Conservation (phyloP, 805 yeast species). For the Lipomyces lipofer region DNA sequence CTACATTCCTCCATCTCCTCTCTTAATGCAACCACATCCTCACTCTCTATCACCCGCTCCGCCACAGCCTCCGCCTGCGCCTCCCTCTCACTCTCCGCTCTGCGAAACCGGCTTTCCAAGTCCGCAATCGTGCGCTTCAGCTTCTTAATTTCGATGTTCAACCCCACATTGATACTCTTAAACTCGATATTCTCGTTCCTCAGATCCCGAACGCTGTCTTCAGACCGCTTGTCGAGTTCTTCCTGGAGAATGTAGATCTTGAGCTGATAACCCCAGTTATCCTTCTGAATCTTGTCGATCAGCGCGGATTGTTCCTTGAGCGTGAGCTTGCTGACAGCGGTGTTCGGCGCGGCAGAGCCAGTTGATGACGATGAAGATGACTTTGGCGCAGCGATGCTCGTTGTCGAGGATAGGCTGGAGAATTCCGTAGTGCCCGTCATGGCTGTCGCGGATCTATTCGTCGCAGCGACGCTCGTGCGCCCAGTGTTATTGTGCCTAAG, state of each 20-base stretch:
- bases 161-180: constrained; percentile 27
- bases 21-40: constrained; percentile 15
- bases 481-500: neutral
- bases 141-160: constrained; percentile 28
- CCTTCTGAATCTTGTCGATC: constrained; percentile 34
- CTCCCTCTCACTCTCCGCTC: constrained; percentile 4
- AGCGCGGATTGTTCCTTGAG: constrained; percentile 32
- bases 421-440: constrained; percentile 1
- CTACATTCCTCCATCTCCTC: constrained; percentile 16
- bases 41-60: constrained; percentile 3
- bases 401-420: constrained; percentile 5
- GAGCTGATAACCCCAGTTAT: constrained; percentile 32
- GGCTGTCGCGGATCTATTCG: neutral
- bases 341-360: constrained; percentile 7
- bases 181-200: constrained; percentile 32
- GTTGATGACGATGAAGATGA: neutral
- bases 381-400: neutral
- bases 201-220: constrained; percentile 30
- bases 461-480: neutral
- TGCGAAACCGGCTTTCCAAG: constrained; percentile 18
- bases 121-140: constrained; percentile 24
- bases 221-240: constrained; percentile 32
- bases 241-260: constrained; percentile 32
- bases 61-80: neutral
- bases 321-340: constrained; percentile 25